These are phyloP conservation scores for Scheffersomyces illinoinensis DNA, from an alignment of 1,139 yeast species.

Conservation along the genomic window DNA sequence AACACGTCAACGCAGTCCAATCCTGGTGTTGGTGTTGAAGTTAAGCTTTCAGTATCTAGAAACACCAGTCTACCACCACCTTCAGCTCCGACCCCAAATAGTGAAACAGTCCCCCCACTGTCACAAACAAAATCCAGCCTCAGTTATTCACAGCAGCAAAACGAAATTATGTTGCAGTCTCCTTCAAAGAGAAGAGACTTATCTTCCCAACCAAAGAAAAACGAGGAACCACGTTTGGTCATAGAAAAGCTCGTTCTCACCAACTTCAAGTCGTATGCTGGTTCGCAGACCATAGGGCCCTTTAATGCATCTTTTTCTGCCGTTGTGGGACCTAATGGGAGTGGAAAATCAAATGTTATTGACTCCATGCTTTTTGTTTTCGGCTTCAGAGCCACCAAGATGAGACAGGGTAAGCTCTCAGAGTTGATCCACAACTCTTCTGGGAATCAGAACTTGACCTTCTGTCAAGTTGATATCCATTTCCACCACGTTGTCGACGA, in stretches of 20 bases:
- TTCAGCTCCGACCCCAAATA: not conserved
- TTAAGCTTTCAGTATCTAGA: conserved; percentile 1
- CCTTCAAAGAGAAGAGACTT: conserved; percentile 29
- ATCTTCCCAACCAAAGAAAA: conserved; percentile 10
- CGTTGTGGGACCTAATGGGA: conserved; percentile 98
- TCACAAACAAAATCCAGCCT: conserved; percentile 11
- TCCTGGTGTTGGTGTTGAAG: not conserved
- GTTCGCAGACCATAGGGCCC: conserved; percentile 92
- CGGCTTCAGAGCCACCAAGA: conserved; percentile 93
- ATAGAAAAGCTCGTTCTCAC: conserved; percentile 72
- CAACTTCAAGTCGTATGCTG: conserved; percentile 95
- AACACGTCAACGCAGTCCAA: not conserved
- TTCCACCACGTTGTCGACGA: conserved; percentile 78
- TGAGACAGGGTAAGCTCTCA: conserved; percentile 92
- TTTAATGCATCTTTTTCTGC: conserved; percentile 93
- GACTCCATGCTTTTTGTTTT: conserved; percentile 95
- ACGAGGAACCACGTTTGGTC: conserved; percentile 60
- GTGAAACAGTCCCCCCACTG: not conserved
- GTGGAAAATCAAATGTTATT: conserved; percentile 96
- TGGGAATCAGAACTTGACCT: conserved; percentile 60
- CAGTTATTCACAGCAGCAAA: conserved; percentile 33
- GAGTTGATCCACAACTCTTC: conserved; percentile 91
- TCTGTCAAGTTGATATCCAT: conserved; percentile 91
- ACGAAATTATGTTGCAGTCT: conserved; percentile 27
- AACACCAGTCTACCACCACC: not conserved